A percentile compares a stretch with the other conserved stretches of the same genome.
Evolutionary conservation across 2,329 filamentous ascomycete genomes (phyloP).

Genomic region (Monilinia fructicola): DNA sequence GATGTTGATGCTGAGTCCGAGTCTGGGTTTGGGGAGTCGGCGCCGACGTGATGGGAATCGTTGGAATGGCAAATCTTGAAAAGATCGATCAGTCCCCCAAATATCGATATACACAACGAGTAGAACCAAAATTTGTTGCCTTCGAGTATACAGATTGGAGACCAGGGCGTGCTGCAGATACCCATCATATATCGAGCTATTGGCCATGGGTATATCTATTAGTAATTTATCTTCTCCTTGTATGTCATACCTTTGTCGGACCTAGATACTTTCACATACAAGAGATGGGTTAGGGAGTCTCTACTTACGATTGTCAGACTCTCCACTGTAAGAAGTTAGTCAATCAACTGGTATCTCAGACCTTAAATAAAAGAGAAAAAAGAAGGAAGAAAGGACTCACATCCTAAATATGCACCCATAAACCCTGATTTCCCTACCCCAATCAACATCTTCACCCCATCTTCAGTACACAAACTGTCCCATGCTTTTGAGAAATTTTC

Average conservation of each 20-base stretch:
- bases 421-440: constrained; percentile 58
- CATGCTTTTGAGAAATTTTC: constrained; percentile 57
- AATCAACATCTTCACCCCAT: constrained; percentile 47
- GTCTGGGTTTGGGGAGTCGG: not conserved
- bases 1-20: no score
- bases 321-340: constrained; percentile 49
- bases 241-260: no score
- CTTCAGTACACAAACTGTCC: constrained; percentile 41
- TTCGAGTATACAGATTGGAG: constrained; percentile 53
- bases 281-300: not conserved
- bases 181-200: constrained; percentile 53
- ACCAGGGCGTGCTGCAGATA: constrained; percentile 46
- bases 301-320: constrained; percentile 58
- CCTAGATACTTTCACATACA: no score
- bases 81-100: constrained; percentile 40
- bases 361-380: not conserved
- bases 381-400: not conserved
- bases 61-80: constrained; percentile 17
- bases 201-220: not conserved
- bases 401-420: constrained; percentile 64
- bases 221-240: not conserved
- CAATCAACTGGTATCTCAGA: not conserved
- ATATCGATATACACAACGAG: constrained; percentile 45
- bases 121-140: constrained; percentile 71
- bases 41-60: no score